Conservation (phyloP, 805 yeast genomes). For the Candida takata region DNA sequence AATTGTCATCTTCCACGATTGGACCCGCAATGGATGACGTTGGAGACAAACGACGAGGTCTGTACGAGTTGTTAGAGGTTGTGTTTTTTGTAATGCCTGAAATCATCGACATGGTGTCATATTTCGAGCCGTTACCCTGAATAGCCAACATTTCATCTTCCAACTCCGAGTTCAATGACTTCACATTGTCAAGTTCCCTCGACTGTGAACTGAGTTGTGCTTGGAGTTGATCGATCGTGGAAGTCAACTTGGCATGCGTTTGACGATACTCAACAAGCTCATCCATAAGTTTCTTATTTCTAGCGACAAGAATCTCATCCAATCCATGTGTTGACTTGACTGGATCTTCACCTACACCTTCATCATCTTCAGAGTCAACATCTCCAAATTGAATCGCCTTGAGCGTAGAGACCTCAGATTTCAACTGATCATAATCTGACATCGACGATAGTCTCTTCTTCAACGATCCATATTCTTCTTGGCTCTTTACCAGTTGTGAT, state of each 20-base stretch:
- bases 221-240: slow-evolving; percentile 36
- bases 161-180: slow-evolving; percentile 47
- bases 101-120: slow-evolving; percentile 56
- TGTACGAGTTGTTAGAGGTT: slow-evolving; percentile 18
- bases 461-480: slow-evolving; percentile 43
- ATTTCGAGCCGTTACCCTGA: slow-evolving; percentile 32
- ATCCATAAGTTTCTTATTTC: slow-evolving; percentile 66
- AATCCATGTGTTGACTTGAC: slow-evolving; percentile 24
- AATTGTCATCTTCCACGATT: slow-evolving; percentile 25
- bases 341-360: slow-evolving; percentile 18
- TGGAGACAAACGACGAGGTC: slow-evolving; percentile 39
- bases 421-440: slow-evolving; percentile 73
- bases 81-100: slow-evolving; percentile 37
- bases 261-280: slow-evolving; percentile 65
- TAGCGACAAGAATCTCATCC: slow-evolving; percentile 56
- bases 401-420: slow-evolving; percentile 64
- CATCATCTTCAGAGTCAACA: slow-evolving; percentile 20
- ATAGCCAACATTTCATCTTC: slow-evolving; percentile 67
- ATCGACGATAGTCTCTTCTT: slow-evolving; percentile 43
- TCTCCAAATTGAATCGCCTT: slow-evolving; percentile 71
- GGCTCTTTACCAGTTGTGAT: slow-evolving; percentile 31
- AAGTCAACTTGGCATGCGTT: slow-evolving; percentile 40
- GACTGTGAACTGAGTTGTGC: slow-evolving; percentile 27
- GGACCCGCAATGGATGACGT: slow-evolving; percentile 46
- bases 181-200: slow-evolving; percentile 35